phyloP scores from a whole-genome alignment of 306 rosid genomes.

The cucumber (Cucumis sativus) region Cucumber_9930_V3 NC_026661.2:18114501-18115000 shows the following conservation, averaged over 20 bases:
- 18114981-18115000: not conserved
- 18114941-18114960: not conserved
- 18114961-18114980: not conserved
- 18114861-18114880: slow-evolving; percentile 4
- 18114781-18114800: slow-evolving; percentile 10
- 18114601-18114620: slow-evolving; percentile 11
- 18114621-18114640: slow-evolving; percentile 14
- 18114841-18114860: slow-evolving; percentile 7
- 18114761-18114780: slow-evolving; percentile 13
- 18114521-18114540: slow-evolving; percentile 13
- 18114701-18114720: slow-evolving; percentile 7
- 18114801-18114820: not conserved
- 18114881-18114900: not conserved
- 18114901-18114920: not conserved
- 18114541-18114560: slow-evolving; percentile 1
- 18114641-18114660: slow-evolving; percentile 3
- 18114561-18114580: slow-evolving; percentile 5
- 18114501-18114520: not conserved
- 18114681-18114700: slow-evolving; percentile 6
- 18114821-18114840: slow-evolving; percentile 9
- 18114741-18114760: not conserved
- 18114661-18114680: slow-evolving; percentile 14
- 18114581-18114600: slow-evolving; percentile 13
- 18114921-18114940: not conserved
- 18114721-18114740: slow-evolving; percentile 5